Evolutionary conservation across 2,329 filamentous ascomycete genomes (phyloP), one percentile per base, ranked within the genome.

Genomic region (Epichloe typhina): DNA sequence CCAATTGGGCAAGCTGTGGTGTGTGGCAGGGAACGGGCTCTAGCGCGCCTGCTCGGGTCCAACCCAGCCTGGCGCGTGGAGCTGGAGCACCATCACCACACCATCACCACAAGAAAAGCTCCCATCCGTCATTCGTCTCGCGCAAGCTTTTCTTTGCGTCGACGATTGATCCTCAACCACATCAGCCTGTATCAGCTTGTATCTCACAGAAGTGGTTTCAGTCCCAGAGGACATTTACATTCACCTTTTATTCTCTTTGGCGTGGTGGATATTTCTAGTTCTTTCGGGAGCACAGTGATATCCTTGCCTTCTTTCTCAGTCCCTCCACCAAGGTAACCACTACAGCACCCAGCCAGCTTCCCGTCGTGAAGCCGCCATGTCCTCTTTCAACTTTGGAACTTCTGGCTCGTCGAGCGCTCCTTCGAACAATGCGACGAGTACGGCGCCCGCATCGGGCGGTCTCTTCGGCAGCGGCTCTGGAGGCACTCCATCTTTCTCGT

Each of bases 361-460:
- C 42, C 43, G 31, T 26, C 44, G 21, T 9, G n/a, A 48, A 50
- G 42, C 13, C 54, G 60, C 51, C 53, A 72, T 72, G 69, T 61
- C 66, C 39, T 71, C 66, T 38, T 71, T 72, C 62, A 66, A 36
- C 52, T 71, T 72, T 57, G 62, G 63, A 54, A 57, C 61, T 50
- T 53, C 59, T 52, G 56, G 58, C 64, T 61, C 65, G 37, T 66
- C 66, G 54, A 55, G 60, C 57, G 64, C 61, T 47, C 55, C 63
- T 17, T 55, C 60, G 47, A 59, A 59, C 54, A 66, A 59, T 51
- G 53, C 63, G 7, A 64, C 63, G 9, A 64, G 60, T 21, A 62
- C 67, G 58, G 67, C 70, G 51, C 69, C 67, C 19, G 66, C 72
- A 46, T 58, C 66, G 5, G 66, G 66, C 13, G 58, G 63, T 19